These are phyloP conservation scores for Trypanosoma theileri DNA, from an alignment of 208 protist species.

Conservation along the genomic window DNA sequence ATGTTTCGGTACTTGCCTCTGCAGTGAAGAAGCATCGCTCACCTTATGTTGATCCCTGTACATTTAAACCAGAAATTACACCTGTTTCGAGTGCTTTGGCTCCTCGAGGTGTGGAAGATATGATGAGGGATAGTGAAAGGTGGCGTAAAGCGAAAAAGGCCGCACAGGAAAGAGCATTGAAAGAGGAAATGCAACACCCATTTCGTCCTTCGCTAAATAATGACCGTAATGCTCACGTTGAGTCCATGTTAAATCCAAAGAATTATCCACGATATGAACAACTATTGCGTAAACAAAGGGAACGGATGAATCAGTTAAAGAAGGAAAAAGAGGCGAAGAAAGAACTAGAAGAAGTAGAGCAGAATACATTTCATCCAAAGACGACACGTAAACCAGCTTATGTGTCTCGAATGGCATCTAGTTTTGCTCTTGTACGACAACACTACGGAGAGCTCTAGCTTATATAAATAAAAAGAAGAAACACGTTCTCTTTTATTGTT, in stretches of 20 bases:
- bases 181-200: conserved; percentile 46
- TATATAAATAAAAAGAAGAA: conserved; percentile 15
- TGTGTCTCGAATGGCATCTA: conserved; percentile 69
- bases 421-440: conserved; percentile 65
- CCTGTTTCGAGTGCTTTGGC: conserved; percentile 28
- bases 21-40: conserved; percentile 64
- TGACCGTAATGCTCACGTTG: conserved; percentile 38
- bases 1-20: conserved; percentile 31
- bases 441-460: conserved; percentile 39
- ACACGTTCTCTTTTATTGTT: conserved; percentile 6
- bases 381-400: conserved; percentile 67
- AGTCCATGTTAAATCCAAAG: conserved; percentile 52
- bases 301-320: conserved; percentile 30
- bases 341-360: conserved; percentile 33
- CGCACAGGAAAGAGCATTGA: conserved; percentile 40
- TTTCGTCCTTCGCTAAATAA: conserved; percentile 44
- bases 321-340: conserved; percentile 32
- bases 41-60: conserved; percentile 68
- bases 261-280: conserved; percentile 48
- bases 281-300: conserved; percentile 29
- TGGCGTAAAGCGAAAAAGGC: conserved; percentile 17
- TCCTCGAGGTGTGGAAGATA: conserved; percentile 18
- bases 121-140: conserved; percentile 19
- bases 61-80: conserved; percentile 66
- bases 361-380: conserved; percentile 71